phyloP scores from a whole-genome alignment of 2,329 filamentous ascomycete genomes.

The Cercospora brassicicola region DNA sequence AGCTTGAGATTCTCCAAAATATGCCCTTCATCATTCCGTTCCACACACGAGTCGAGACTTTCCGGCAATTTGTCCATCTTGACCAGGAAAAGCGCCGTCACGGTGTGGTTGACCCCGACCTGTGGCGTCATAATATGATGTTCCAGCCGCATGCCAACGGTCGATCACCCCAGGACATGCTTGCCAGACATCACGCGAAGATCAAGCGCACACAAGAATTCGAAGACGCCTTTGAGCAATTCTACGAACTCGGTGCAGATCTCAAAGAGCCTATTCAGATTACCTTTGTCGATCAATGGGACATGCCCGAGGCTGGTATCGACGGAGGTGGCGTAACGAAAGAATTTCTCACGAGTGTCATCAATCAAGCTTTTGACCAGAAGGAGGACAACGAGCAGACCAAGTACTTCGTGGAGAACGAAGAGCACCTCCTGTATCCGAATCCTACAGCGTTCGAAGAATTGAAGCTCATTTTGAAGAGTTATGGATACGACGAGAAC shows the following conservation, averaged over 20 bases:
- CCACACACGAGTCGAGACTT: conserved; percentile 84
- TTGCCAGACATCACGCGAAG: conserved; percentile 67
- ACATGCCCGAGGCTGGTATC: conserved; percentile 83
- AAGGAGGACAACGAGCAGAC: conserved; percentile 38
- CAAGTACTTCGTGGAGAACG: conserved; percentile 75
- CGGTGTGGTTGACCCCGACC: conserved; percentile 69
- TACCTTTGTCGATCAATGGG: conserved; percentile 90
- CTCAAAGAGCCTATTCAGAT: conserved; percentile 96
- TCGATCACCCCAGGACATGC: conserved; percentile 42
- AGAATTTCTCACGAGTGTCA: conserved; percentile 89
- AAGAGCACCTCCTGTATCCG: conserved; percentile 82
- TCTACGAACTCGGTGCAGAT: conserved; percentile 76
- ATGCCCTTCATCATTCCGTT: conserved; percentile 98
- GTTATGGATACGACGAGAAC: conserved; percentile 14
- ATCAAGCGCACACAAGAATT: conserved; percentile 80
- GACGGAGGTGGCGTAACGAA: conserved; percentile 97
- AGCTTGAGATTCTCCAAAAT: conserved; percentile 86
- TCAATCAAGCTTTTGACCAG: conserved; percentile 75
- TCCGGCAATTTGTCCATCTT: conserved; percentile 83
- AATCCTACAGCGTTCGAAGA: conserved; percentile 63
- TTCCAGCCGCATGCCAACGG: conserved; percentile 34
- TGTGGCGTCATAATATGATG: conserved; percentile 62
- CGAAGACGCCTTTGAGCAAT: conserved; percentile 79
- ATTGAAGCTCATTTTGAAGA: conserved; percentile 15
- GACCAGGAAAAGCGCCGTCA: conserved; percentile 72